Evolutionary conservation across 805 yeast species (phyloP).

Genomic region (Starmerella apicola): DNA sequence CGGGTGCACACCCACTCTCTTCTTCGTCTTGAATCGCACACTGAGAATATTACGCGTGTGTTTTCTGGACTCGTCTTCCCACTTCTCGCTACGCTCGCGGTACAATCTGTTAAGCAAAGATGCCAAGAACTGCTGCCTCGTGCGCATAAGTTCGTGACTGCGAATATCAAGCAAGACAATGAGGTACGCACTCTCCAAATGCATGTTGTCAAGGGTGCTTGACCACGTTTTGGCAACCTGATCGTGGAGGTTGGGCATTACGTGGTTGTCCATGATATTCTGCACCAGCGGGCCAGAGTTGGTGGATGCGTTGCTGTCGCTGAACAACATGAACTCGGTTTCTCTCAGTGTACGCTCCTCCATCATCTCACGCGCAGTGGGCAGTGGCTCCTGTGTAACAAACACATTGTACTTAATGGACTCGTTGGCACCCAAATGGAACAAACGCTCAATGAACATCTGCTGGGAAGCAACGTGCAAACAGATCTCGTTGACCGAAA

Average conservation of each 20-base stretch:
- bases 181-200: conserved; percentile 34
- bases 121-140: conserved; percentile 54
- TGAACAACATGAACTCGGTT: not conserved
- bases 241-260: conserved; percentile 7
- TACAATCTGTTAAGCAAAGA: conserved; percentile 38
- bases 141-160: conserved; percentile 30
- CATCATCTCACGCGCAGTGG: not conserved
- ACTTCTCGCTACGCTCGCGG: conserved; percentile 40
- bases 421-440: conserved; percentile 34
- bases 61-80: conserved; percentile 48
- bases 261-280: conserved; percentile 5
- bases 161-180: conserved; percentile 34
- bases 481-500: conserved; percentile 5
- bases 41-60: conserved; percentile 39
- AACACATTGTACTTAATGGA: conserved; percentile 26
- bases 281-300: conserved; percentile 2
- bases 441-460: conserved; percentile 35
- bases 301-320: conserved; percentile 3
- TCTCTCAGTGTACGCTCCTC: not conserved
- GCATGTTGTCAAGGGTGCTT: conserved; percentile 26
- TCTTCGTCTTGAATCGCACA: conserved; percentile 27
- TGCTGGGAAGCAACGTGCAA: conserved; percentile 32
- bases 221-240: not conserved
- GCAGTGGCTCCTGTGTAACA: conserved; percentile 3
- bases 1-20: conserved; percentile 33